Conservation (phyloP, 176 grass and related monocot species). For the Eleusine indica region DNA sequence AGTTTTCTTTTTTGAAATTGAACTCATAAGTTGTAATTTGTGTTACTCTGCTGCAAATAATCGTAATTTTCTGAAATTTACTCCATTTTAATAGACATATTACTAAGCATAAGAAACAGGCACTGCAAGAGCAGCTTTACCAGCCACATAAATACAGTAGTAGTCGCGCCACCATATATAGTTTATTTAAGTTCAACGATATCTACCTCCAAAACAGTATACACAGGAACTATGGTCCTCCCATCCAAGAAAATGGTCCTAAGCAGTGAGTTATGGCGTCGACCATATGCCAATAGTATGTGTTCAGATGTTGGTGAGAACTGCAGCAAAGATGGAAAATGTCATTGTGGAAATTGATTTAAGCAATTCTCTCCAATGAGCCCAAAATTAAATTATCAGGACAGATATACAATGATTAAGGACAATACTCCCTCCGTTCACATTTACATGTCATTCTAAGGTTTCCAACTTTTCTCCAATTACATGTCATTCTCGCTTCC, state of each 20-base stretch:
- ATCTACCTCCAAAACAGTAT: conserved; percentile 96
- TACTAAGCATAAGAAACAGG: conserved; percentile 10
- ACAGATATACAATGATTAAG: background rate
- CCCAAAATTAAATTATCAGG: conserved; percentile 31
- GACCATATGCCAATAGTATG: conserved; percentile 96
- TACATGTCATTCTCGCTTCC: no score
- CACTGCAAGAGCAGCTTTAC: background rate
- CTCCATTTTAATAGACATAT: background rate
- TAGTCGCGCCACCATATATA: conserved; percentile 1
- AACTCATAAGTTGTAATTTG: no score
- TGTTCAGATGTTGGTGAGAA: conserved; percentile 97
- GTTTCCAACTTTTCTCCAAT: no score
- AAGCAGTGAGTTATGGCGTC: conserved; percentile 87
- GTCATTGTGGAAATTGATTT: background rate
- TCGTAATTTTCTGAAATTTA: no score
- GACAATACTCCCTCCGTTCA: no score
- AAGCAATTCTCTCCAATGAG: background rate
- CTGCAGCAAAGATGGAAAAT: conserved; percentile 46
- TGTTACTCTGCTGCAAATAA: no score
- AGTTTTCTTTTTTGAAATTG: no score
- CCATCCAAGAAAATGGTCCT: conserved; percentile 82
- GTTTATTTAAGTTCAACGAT: background rate
- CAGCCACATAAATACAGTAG: background rate
- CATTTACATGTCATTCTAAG: no score
- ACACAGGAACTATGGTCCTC: conserved; percentile 81